These are phyloP conservation scores for Eutrema yunnanense DNA, from an alignment of 345 rosid species.

Conservation along the genomic window DNA sequence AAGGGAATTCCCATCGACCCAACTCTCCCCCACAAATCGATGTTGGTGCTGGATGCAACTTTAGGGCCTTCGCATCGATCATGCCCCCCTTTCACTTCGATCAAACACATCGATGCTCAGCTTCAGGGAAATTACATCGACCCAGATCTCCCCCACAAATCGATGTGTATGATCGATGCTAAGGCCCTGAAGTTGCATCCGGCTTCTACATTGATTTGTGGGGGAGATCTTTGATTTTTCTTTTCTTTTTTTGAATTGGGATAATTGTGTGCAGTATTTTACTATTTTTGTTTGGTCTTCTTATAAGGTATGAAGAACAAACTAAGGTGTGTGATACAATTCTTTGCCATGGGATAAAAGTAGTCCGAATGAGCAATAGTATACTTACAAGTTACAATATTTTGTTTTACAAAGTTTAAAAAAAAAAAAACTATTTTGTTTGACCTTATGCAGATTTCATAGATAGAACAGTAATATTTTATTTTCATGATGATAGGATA, in stretches of 20 bases:
- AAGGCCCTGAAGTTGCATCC: too few species aligned
- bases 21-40: too few species aligned
- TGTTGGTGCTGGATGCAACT: too few species aligned
- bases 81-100: too few species aligned
- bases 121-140: too few species aligned
- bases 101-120: too few species aligned
- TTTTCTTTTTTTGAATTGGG: not conserved
- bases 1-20: too few species aligned
- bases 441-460: not conserved
- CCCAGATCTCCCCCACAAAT: too few species aligned
- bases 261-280: not conserved
- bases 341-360: conserved; percentile 1
- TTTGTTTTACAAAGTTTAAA: not conserved
- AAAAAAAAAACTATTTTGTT: not conserved
- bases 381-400: not conserved
- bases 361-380: not conserved
- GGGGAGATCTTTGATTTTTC: not conserved
- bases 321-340: not conserved
- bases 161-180: too few species aligned
- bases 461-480: not conserved
- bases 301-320: not conserved
- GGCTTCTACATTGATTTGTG: too few species aligned
- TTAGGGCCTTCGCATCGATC: too few species aligned
- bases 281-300: not conserved
- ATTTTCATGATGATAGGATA: not conserved